These are phyloP conservation scores for Gossypium davidsonii DNA, from an alignment of 441 rosid genomes.

Conservation along the genomic window DNA sequence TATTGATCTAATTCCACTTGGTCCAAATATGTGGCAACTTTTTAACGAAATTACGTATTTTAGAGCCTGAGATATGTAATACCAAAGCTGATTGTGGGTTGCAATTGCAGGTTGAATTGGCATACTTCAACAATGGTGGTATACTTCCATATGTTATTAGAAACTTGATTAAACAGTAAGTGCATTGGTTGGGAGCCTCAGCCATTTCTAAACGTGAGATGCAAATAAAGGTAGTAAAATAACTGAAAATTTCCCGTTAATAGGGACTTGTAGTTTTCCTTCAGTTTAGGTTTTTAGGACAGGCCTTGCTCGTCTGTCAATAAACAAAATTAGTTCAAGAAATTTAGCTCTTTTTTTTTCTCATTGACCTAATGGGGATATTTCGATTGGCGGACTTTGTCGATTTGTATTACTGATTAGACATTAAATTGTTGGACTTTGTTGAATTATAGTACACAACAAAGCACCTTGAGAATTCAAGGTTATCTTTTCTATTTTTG, in stretches of 20 bases:
- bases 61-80: background rate
- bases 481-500: background rate
- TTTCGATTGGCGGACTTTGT: background rate
- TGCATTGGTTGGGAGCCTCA: background rate
- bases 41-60: background rate
- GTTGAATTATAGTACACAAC: background rate
- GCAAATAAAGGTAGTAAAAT: conserved; percentile 34
- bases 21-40: background rate
- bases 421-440: background rate
- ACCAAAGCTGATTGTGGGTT: background rate
- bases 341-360: background rate
- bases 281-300: background rate
- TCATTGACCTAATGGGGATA: background rate
- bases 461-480: background rate
- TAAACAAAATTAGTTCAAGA: background rate
- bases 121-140: conserved; percentile 78
- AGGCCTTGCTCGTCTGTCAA: background rate
- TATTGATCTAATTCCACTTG: background rate
- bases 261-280: background rate
- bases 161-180: conserved; percentile 53
- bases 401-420: background rate
- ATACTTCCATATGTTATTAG: conserved; percentile 85
- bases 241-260: conserved; percentile 11
- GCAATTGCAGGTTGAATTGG: conserved; percentile 82
- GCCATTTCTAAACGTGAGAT: conserved; percentile 14